These are phyloP conservation scores for Colletotrichum sp. DNA, from an alignment of 2,329 filamentous ascomycete genomes.

Conservation along the genomic window DNA sequence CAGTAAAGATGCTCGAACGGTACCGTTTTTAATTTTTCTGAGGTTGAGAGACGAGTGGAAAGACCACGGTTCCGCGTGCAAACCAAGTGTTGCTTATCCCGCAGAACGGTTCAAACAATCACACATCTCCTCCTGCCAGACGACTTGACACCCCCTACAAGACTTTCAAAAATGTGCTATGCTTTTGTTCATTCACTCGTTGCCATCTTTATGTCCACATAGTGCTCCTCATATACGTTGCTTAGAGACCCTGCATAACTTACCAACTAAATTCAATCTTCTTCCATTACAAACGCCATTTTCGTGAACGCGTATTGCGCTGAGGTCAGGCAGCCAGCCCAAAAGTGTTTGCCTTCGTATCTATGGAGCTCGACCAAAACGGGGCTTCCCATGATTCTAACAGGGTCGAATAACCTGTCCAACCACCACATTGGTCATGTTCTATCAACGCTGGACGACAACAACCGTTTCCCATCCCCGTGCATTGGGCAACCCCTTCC, in stretches of 20 bases:
- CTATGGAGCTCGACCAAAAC: neutral
- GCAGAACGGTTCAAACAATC: neutral
- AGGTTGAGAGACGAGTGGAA: neutral
- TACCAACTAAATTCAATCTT: rapidly evolving
- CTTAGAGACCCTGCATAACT: neutral
- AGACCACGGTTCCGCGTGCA: rapidly evolving
- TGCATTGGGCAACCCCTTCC: neutral
- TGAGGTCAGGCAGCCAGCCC: neutral
- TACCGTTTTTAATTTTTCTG: too few species aligned
- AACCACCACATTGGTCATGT: too few species aligned
- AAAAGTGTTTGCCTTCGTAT: neutral
- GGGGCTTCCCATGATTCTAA: neutral
- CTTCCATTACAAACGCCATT: neutral
- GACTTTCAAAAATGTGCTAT: neutral
- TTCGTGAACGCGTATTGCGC: neutral
- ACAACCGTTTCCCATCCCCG: neutral
- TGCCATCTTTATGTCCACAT: neutral
- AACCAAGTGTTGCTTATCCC: neutral
- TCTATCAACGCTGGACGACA: neutral
- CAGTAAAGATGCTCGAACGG: too few species aligned
- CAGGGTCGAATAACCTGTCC: neutral
- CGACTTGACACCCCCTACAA: neutral
- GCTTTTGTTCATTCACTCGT: neutral
- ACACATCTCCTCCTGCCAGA: neutral
- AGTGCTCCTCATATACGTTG: neutral